phyloP scores from a whole-genome alignment of 1,284 basidiomycete species.

The Paramarasmius palmivorus region DNA sequence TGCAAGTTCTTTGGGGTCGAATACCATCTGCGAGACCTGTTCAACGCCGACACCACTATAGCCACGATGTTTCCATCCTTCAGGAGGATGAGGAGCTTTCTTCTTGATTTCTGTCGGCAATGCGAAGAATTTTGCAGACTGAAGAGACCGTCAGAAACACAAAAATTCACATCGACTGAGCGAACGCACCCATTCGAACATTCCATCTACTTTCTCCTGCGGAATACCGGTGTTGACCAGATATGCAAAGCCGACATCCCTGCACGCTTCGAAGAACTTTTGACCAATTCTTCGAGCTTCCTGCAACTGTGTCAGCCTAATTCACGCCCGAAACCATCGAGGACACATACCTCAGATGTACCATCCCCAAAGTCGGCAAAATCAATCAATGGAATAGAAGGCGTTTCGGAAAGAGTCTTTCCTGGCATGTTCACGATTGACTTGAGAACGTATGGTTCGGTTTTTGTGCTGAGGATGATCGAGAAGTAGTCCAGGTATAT shows the following conservation, averaged over 20 bases:
- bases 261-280: slow-evolving; percentile 47
- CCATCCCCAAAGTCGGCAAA: slow-evolving; percentile 53
- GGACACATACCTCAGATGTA: slow-evolving; percentile 19
- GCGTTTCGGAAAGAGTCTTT: too few species aligned
- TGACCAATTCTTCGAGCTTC: slow-evolving; percentile 51
- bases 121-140: slow-evolving; percentile 55
- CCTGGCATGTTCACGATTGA: too few species aligned
- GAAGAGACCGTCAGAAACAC: background rate
- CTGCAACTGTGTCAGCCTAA: slow-evolving; percentile 40
- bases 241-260: slow-evolving; percentile 61
- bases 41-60: slow-evolving; percentile 37
- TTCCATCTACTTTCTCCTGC: slow-evolving; percentile 42
- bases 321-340: too few species aligned
- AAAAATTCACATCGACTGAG: background rate
- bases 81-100: slow-evolving; percentile 56
- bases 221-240: slow-evolving; percentile 56
- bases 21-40: slow-evolving; percentile 44
- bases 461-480: too few species aligned
- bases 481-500: too few species aligned
- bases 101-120: slow-evolving; percentile 51
- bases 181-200: slow-evolving; percentile 49
- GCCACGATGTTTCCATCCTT: slow-evolving; percentile 55
- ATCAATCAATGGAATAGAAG: slow-evolving; percentile 45
- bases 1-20: slow-evolving; percentile 37
- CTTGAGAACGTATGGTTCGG: too few species aligned